Evolutionary conservation across 2,329 filamentous ascomycete species (phyloP).

Genomic region (Epichloe bromicola): DNA sequence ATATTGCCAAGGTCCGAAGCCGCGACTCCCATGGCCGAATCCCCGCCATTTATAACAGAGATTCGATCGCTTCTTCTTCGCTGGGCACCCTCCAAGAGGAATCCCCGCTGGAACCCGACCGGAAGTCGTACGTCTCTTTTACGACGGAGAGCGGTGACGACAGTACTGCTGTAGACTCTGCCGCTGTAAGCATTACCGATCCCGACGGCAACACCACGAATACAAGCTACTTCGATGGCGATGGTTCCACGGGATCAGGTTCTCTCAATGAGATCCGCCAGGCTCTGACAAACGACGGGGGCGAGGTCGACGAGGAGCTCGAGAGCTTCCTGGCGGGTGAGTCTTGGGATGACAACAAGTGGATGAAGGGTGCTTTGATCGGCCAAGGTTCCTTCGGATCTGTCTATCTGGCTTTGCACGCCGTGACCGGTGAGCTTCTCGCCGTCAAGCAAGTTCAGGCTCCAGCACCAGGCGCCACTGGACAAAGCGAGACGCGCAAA

Average conservation of each 20-base stretch:
- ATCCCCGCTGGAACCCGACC: constrained; percentile 70
- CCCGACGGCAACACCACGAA: constrained; percentile 57
- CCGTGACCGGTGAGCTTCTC: constrained; percentile 92
- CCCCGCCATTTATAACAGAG: constrained; percentile 46
- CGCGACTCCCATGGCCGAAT: constrained; percentile 37
- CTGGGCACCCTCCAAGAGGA: constrained; percentile 88
- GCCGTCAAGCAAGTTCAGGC: constrained; percentile 97
- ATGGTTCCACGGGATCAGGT: constrained; percentile 54
- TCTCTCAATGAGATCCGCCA: constrained; percentile 76
- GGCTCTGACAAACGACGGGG: constrained; percentile 78
- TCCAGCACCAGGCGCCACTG: constrained; percentile 63
- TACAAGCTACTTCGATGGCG: constrained; percentile 78
- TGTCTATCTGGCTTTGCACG: constrained; percentile 88
- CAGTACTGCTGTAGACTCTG: constrained; percentile 21
- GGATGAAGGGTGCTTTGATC: constrained; percentile 98
- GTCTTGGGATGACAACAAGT: constrained; percentile 93
- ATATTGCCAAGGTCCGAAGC: constrained; percentile 25
- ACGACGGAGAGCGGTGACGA: constrained; percentile 62
- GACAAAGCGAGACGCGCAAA: constrained; percentile 77
- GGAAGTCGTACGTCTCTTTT: constrained; percentile 92
- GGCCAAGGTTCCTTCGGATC: constrained; percentile 94
- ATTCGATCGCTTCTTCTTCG: constrained; percentile 79
- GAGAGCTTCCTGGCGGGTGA: constrained; percentile 83
- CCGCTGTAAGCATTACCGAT: constrained; percentile 61
- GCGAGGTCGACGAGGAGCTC: constrained; percentile 81